phyloP scores from a whole-genome alignment of 495 filamentous ascomycete genomes.

The Podospora appendiculata region DNA sequence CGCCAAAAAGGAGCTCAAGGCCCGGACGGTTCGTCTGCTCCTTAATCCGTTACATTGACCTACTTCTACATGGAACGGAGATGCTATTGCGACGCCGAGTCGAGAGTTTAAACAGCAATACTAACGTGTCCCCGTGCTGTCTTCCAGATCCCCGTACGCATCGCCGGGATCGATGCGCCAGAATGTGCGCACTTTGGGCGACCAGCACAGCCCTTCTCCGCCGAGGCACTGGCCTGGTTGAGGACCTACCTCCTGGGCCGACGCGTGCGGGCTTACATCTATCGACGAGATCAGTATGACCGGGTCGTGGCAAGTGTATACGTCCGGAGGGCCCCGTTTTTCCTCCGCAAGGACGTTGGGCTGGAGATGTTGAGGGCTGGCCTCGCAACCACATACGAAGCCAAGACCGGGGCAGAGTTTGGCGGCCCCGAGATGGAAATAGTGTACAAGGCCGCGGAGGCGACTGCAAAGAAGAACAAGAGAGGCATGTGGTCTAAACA shows the following conservation, averaged over 20 bases:
- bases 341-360: constrained; percentile 70
- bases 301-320: constrained; percentile 81
- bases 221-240: constrained; percentile 75
- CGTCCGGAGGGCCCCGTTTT: constrained; percentile 55
- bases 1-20: constrained; percentile 57
- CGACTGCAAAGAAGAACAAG: constrained; percentile 55
- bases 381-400: constrained; percentile 86
- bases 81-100: neutral
- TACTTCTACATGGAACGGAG: neutral
- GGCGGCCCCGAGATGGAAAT: constrained; percentile 51
- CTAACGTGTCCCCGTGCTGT: constrained; percentile 2
- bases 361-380: constrained; percentile 80
- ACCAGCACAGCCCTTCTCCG: constrained; percentile 73
- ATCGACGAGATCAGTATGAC: constrained; percentile 84
- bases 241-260: constrained; percentile 59
- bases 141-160: constrained; percentile 65
- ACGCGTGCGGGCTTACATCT: constrained; percentile 73
- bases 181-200: constrained; percentile 88
- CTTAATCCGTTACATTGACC: neutral
- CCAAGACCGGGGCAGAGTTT: constrained; percentile 80
- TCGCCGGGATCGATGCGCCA: constrained; percentile 90
- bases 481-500: constrained; percentile 66
- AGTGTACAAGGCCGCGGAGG: constrained; percentile 65
- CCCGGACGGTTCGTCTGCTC: constrained; percentile 58
- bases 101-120: neutral